A percentile compares a stretch with the other conserved stretches of the same genome.
Conservation (phyloP, 2,329 filamentous ascomycete genomes). For the Thelonectria blattea region DNA sequence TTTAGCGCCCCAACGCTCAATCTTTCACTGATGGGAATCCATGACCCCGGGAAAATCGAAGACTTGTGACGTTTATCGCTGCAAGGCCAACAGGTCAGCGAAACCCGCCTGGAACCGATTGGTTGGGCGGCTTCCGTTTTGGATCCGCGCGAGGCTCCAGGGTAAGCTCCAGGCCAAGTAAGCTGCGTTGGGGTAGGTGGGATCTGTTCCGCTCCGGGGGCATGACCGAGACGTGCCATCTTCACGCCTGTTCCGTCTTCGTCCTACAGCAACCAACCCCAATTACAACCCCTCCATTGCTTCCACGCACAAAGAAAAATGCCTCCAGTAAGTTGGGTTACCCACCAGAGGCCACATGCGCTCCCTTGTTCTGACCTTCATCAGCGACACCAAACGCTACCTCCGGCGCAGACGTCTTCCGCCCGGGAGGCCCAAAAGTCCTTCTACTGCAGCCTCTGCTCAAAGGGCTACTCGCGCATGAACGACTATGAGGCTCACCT, state of each 20-base stretch:
- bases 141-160: background rate
- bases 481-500: constrained; percentile 97
- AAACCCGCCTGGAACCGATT: constrained; percentile 27
- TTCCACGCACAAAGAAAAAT: constrained; percentile 46
- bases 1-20: constrained; percentile 37
- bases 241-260: background rate
- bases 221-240: background rate
- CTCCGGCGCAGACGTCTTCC: constrained; percentile 63
- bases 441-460: constrained; percentile 87
- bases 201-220: no score
- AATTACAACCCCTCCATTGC: background rate
- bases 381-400: constrained; percentile 63
- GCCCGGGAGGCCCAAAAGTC: constrained; percentile 79
- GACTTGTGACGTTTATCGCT: constrained; percentile 36
- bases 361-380: constrained; percentile 18
- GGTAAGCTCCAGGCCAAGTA: background rate
- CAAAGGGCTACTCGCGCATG: constrained; percentile 93
- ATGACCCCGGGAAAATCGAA: constrained; percentile 4
- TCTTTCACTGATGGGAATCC: constrained; percentile 18
- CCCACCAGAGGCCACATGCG: constrained; percentile 44
- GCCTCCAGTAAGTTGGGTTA: constrained; percentile 61
- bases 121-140: constrained; percentile 21
- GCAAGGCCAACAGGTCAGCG: constrained; percentile 31
- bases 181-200: no score
- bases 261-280: background rate